A percentile compares a stretch with the other conserved stretches of the same genome.
phyloP scores from a whole-genome alignment of 306 rosid species.

The Citrullus mucosospermus region DNA sequence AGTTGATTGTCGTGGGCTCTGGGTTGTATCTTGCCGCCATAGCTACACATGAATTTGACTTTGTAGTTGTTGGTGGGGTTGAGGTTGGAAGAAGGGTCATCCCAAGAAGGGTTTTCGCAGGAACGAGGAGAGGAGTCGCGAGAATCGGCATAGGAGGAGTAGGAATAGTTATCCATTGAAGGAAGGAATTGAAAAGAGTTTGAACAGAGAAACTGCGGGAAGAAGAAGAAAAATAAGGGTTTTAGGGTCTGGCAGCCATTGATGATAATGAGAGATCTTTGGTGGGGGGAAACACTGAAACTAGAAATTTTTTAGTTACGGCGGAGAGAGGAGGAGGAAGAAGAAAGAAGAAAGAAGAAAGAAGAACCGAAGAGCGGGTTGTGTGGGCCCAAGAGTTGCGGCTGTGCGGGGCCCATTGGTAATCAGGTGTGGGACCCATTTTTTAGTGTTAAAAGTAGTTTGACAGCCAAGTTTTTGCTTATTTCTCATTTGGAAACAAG shows the following conservation, averaged over 20 bases:
- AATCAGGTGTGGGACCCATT: not conserved
- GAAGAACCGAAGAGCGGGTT: not conserved
- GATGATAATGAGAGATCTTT: not conserved
- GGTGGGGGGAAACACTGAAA: not conserved
- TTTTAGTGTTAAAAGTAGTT: not conserved
- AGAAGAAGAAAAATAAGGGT: not conserved
- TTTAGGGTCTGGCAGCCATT: not conserved
- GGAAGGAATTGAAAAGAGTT: not conserved
- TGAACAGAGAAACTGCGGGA: not conserved
- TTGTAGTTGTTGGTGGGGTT: slow-evolving; percentile 14
- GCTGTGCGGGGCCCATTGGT: not conserved
- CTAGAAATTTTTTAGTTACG: not conserved
- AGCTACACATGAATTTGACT: slow-evolving; percentile 75
- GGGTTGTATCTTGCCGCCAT: slow-evolving; percentile 77
- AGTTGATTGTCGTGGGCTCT: slow-evolving; percentile 59
- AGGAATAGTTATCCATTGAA: slow-evolving; percentile 50
- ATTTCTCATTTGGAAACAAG: no score
- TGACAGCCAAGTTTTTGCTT: not conserved
- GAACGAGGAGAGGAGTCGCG: slow-evolving; percentile 68
- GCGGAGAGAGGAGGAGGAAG: not conserved
- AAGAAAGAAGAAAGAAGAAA: not conserved
- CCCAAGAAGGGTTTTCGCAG: slow-evolving; percentile 39
- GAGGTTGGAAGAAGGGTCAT: slow-evolving; percentile 21
- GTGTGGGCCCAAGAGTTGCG: not conserved
- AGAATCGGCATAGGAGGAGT: slow-evolving; percentile 53